Evolutionary conservation across 371 early-diverging fungal genomes (phyloP).

Genomic region (Smittium mucronatum): DNA sequence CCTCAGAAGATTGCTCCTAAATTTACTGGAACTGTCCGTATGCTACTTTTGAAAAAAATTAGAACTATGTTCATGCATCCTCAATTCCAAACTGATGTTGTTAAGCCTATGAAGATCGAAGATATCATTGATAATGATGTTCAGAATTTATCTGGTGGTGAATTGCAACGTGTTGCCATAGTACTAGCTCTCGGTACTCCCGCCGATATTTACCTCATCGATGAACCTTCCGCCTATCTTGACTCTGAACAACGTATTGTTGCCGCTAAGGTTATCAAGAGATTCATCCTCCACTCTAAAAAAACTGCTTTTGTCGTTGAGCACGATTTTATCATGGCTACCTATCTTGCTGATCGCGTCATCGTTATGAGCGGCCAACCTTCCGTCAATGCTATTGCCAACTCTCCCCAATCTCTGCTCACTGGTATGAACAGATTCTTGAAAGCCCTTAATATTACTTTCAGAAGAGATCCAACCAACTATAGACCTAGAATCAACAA

Average conservation of each 20-base stretch:
- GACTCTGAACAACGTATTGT: conserved; percentile 99
- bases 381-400: conserved; percentile 75
- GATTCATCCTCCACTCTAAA: conserved; percentile 94
- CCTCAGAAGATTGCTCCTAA: conserved; percentile 99
- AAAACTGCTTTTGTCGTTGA: conserved; percentile 99
- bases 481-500: conserved; percentile 99
- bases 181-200: conserved; percentile 88
- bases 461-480: conserved; percentile 98
- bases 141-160: conserved; percentile 94
- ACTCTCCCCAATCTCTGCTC: conserved; percentile 79
- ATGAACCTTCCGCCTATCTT: conserved; percentile 99
- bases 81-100: conserved; percentile 96
- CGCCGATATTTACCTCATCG: conserved; percentile 98
- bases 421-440: conserved; percentile 99
- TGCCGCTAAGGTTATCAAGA: conserved; percentile 98
- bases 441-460: conserved; percentile 90
- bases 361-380: conserved; percentile 97
- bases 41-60: conserved; percentile 91
- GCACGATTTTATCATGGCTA: conserved; percentile 99
- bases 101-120: conserved; percentile 93
- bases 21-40: conserved; percentile 90
- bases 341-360: conserved; percentile 99
- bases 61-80: conserved; percentile 83
- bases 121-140: conserved; percentile 90
- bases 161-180: conserved; percentile 99